Percentiles rank a stretch among this genome's conserved stretches.
phyloP scores from a whole-genome alignment of 2,329 filamentous ascomycete genomes.

The Torrubiellomyces zombiae region DNA sequence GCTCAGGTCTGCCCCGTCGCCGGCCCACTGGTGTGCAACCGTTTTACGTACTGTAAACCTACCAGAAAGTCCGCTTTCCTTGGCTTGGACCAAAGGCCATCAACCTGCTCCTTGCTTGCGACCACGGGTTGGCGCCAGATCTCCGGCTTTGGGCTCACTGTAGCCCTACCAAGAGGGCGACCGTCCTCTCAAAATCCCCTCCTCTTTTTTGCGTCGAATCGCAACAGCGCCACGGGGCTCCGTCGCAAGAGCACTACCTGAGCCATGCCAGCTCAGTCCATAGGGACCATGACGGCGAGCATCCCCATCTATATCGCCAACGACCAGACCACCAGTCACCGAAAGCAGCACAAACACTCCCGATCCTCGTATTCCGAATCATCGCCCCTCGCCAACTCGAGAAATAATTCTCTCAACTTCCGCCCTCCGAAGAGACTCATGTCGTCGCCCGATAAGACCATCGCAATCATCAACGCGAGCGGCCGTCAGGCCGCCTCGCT shows the following conservation, averaged over 20 bases:
- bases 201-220: slow-evolving; percentile 6
- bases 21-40: slow-evolving; percentile 16
- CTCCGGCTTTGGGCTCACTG: not conserved
- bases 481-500: slow-evolving; percentile 91
- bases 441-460: slow-evolving; percentile 54
- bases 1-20: slow-evolving; percentile 7
- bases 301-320: slow-evolving; percentile 20
- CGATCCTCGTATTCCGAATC: slow-evolving; percentile 44
- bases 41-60: slow-evolving; percentile 23
- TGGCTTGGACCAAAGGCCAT: too few species aligned
- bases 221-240: slow-evolving; percentile 9
- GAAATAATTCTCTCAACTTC: slow-evolving; percentile 45
- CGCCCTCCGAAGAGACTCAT: slow-evolving; percentile 42
- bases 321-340: slow-evolving; percentile 18
- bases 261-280: slow-evolving; percentile 23
- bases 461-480: slow-evolving; percentile 89
- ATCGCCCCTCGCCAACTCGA: slow-evolving; percentile 35
- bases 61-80: too few species aligned
- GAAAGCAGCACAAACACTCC: slow-evolving; percentile 40
- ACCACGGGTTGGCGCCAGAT: not conserved
- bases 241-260: slow-evolving; percentile 1
- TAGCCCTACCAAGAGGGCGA: slow-evolving; percentile 3
- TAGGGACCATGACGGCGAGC: slow-evolving; percentile 19
- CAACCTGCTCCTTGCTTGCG: slow-evolving; percentile 4
- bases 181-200: slow-evolving; percentile 3